These are phyloP conservation scores for Hymenoscyphus fructigenus DNA, from an alignment of 2,329 filamentous ascomycete species.

Conservation along the genomic window DNA sequence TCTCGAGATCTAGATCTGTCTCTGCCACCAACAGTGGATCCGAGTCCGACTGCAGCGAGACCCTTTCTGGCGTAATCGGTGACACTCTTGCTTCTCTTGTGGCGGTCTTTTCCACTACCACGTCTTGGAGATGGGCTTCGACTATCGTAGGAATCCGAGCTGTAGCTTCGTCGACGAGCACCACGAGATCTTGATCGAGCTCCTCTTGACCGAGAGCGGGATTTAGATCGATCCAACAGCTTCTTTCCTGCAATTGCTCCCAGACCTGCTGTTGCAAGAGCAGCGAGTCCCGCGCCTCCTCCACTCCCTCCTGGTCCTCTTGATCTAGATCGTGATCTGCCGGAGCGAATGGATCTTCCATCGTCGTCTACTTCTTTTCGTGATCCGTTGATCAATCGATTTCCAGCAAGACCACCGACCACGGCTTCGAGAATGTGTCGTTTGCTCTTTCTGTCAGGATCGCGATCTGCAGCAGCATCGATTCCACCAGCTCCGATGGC, in stretches of 20 bases:
- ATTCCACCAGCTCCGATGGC: slow-evolving; percentile 83
- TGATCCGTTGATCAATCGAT: slow-evolving; percentile 80
- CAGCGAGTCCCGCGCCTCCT: slow-evolving; percentile 55
- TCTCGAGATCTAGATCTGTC: slow-evolving; percentile 24
- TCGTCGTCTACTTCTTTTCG: slow-evolving; percentile 56
- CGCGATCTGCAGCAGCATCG: slow-evolving; percentile 67
- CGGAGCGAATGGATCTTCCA: slow-evolving; percentile 56
- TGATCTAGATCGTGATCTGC: slow-evolving; percentile 60
- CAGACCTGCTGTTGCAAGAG: slow-evolving; percentile 61
- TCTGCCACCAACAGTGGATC: slow-evolving; percentile 44
- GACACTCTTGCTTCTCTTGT: slow-evolving; percentile 64
- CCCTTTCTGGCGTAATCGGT: slow-evolving; percentile 61
- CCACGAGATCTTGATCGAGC: slow-evolving; percentile 49
- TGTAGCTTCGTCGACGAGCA: slow-evolving; percentile 31
- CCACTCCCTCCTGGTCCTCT: slow-evolving; percentile 42
- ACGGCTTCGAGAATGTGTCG: slow-evolving; percentile 83
- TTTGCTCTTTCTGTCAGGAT: slow-evolving; percentile 73
- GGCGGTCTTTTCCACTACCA: slow-evolving; percentile 50
- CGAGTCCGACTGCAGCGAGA: slow-evolving; percentile 61
- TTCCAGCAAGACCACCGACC: slow-evolving; percentile 82
- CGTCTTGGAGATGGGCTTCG: slow-evolving; percentile 33
- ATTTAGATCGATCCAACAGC: slow-evolving; percentile 44
- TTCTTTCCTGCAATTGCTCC: slow-evolving; percentile 64
- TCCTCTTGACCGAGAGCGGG: slow-evolving; percentile 47
- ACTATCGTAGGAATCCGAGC: slow-evolving; percentile 35